Evolutionary conservation across 2,329 filamentous ascomycete species (phyloP).

Genomic region (Clonostachys chloroleuca): DNA sequence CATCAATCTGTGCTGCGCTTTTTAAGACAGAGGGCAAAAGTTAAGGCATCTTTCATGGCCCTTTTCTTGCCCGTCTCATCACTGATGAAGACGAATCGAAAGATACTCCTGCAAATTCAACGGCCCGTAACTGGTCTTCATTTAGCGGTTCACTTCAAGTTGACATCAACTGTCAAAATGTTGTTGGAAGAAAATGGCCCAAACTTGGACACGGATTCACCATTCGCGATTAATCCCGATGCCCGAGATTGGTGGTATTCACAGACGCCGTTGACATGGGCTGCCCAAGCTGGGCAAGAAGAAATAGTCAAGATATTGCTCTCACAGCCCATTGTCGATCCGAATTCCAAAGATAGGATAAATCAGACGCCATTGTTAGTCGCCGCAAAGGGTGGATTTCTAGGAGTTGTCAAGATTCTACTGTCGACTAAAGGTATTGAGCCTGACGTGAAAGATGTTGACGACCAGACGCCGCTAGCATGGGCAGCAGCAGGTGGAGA

Average conservation of each 20-base stretch:
- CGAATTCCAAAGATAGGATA: background rate
- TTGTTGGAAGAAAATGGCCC: background rate
- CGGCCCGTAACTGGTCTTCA: background rate
- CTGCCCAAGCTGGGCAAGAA: background rate
- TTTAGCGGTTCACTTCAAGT: conserved; percentile 1
- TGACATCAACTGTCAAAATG: background rate
- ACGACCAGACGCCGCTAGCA: background rate
- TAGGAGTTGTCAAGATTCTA: background rate
- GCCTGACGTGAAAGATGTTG: background rate
- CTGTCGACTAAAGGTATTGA: background rate
- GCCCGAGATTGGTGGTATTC: background rate
- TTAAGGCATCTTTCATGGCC: background rate
- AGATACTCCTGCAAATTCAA: background rate
- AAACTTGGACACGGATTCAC: too few relatives aligned
- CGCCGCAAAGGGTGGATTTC: background rate
- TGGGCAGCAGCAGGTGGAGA: background rate
- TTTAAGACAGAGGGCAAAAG: too few relatives aligned
- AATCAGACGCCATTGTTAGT: background rate
- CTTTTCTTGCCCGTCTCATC: background rate
- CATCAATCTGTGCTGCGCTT: background rate
- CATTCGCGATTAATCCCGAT: background rate
- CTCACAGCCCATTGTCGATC: background rate
- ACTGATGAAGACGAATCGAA: too few relatives aligned
- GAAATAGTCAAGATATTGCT: background rate
- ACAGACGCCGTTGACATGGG: conserved; percentile 1